Evolutionary conservation across 176 grass and related monocot genomes (phyloP).

Genomic region (Olyra latifolia): DNA sequence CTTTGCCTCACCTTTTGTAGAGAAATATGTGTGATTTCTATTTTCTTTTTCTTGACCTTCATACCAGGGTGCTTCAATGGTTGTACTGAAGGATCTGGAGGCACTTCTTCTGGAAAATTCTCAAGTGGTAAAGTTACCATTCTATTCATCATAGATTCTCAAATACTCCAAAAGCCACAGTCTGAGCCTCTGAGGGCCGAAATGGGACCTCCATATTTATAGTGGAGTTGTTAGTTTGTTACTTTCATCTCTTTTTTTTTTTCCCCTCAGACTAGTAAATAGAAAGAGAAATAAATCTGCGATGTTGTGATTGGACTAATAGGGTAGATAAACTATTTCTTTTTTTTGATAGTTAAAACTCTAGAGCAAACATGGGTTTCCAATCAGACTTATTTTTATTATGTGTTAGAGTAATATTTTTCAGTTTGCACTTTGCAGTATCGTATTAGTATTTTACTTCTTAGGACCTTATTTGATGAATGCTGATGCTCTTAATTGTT

Average conservation of each 20-base stretch:
- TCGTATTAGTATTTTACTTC: not conserved
- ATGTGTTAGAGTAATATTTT: constrained; percentile 8
- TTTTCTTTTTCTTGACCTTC: constrained; percentile 28
- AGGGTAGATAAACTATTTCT: too few species aligned
- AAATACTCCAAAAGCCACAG: not conserved
- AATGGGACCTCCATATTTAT: not conserved
- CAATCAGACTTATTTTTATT: constrained; percentile 12
- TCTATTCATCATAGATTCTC: constrained; percentile 16
- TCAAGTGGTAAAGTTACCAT: constrained; percentile 59
- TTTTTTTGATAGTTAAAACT: constrained; percentile 12
- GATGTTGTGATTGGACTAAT: not conserved
- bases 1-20: not conserved
- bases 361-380: not conserved
- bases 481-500: not conserved
- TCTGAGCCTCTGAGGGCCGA: not conserved
- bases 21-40: not conserved
- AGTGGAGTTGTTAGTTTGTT: not conserved
- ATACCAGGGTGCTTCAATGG: constrained; percentile 68
- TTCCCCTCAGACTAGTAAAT: not conserved
- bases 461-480: constrained; percentile 12
- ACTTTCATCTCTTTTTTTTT: constrained; percentile 1
- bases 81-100: constrained; percentile 75
- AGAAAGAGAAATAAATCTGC: not conserved
- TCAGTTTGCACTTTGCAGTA: constrained; percentile 2
- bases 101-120: constrained; percentile 72